A percentile compares a stretch with the other conserved stretches of the same genome.
These are phyloP conservation scores for Candida sonorensis DNA, from an alignment of 805 yeast species.

Conservation along the genomic window DNA sequence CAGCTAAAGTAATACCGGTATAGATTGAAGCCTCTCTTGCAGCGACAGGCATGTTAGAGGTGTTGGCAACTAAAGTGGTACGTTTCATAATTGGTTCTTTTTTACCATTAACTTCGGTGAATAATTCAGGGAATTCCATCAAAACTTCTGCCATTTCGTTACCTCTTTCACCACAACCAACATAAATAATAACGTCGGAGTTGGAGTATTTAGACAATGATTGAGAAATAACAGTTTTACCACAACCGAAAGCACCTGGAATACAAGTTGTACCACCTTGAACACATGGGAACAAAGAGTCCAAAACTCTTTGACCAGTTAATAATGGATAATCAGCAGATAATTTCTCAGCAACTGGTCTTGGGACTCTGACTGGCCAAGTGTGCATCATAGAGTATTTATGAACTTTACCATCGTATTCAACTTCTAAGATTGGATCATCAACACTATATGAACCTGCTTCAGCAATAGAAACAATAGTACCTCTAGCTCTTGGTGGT, in stretches of 20 bases:
- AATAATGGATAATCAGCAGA: constrained; percentile 92
- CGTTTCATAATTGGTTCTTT: constrained; percentile 99
- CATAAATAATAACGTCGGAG: constrained; percentile 94
- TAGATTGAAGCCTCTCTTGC: constrained; percentile 99
- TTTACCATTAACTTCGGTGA: constrained; percentile 82
- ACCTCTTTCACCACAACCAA: constrained; percentile 95
- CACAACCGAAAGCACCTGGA: constrained; percentile 99
- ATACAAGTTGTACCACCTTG: constrained; percentile 99
- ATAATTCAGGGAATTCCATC: constrained; percentile 98
- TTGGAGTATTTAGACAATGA: constrained; percentile 95
- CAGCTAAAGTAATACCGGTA: constrained; percentile 98
- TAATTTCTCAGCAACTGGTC: constrained; percentile 94
- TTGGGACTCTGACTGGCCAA: constrained; percentile 99
- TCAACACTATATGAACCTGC: constrained; percentile 89
- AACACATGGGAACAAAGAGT: constrained; percentile 96
- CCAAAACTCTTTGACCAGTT: constrained; percentile 98
- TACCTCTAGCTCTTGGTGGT: constrained; percentile 99
- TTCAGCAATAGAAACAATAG: constrained; percentile 81
- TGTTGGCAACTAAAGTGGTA: constrained; percentile 96
- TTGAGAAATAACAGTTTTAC: constrained; percentile 95
- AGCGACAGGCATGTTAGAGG: constrained; percentile 99
- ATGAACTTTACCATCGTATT: constrained; percentile 80
- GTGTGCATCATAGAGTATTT: constrained; percentile 93
- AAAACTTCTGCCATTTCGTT: constrained; percentile 99
- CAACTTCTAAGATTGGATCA: constrained; percentile 86